phyloP scores from a whole-genome alignment of 1,284 basidiomycete species.

The Malassezia yamatoensis region DNA sequence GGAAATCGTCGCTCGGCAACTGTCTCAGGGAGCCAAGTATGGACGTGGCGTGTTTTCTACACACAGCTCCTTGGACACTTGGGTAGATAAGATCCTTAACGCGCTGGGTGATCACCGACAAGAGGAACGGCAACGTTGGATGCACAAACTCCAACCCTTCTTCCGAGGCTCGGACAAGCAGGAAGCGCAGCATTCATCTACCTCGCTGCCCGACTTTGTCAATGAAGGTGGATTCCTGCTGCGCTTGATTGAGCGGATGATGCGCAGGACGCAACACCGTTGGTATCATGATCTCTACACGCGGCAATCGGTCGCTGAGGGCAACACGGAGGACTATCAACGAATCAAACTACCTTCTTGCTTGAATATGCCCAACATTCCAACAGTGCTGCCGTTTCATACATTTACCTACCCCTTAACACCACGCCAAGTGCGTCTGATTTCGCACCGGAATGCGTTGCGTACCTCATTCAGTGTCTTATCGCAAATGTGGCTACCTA shows the following conservation, averaged over 20 bases:
- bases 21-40: constrained; percentile 50
- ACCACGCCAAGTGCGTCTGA: constrained; percentile 54
- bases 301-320: constrained; percentile 3
- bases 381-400: constrained; percentile 57
- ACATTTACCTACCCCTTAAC: constrained; percentile 57
- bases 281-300: constrained; percentile 52
- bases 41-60: constrained; percentile 50
- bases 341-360: constrained; percentile 49
- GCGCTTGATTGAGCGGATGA: constrained; percentile 54
- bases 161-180: constrained; percentile 26
- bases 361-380: constrained; percentile 51
- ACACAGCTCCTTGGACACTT: constrained; percentile 50
- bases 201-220: constrained; percentile 2
- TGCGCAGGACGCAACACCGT: constrained; percentile 53
- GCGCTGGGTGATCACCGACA: constrained; percentile 22
- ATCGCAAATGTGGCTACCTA: constrained; percentile 53
- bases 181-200: constrained; percentile 21
- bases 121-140: constrained; percentile 50
- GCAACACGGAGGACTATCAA: constrained; percentile 26
- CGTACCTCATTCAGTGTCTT: constrained; percentile 54
- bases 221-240: constrained; percentile 55
- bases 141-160: constrained; percentile 49
- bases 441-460: constrained; percentile 57
- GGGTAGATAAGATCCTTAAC: constrained; percentile 51
- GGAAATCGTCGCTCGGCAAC: constrained; percentile 53